These are phyloP conservation scores for Calonectria pseudoturangicola DNA, from an alignment of 2,329 filamentous ascomycete species.

Conservation along the genomic window DNA sequence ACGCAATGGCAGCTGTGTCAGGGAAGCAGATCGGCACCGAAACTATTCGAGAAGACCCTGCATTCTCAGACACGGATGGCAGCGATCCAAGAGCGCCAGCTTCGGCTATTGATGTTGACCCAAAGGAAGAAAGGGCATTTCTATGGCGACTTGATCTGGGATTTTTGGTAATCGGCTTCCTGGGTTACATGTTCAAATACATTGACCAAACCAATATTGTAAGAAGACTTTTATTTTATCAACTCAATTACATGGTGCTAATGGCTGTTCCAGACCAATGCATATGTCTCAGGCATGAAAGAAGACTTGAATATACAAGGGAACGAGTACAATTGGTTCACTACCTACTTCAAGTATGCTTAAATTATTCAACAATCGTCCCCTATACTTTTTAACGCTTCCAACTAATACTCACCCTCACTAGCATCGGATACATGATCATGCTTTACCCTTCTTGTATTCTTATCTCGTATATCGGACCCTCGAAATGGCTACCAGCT, in stretches of 20 bases:
- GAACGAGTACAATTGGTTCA: slow-evolving; percentile 13
- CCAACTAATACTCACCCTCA: neutral
- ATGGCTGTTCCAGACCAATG: neutral
- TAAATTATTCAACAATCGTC: neutral
- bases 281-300: slow-evolving; percentile 23
- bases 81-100: neutral
- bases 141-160: slow-evolving; percentile 4
- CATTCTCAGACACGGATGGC: neutral
- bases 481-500: slow-evolving; percentile 12
- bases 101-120: neutral
- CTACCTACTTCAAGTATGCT: slow-evolving; percentile 19
- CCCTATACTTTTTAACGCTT: no score
- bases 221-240: neutral
- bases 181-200: slow-evolving; percentile 24
- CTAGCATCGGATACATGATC: slow-evolving; percentile 18
- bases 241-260: neutral
- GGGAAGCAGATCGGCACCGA: neutral
- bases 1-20: neutral
- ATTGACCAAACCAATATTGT: slow-evolving; percentile 26
- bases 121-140: slow-evolving; percentile 13
- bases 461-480: slow-evolving; percentile 14
- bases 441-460: slow-evolving; percentile 23
- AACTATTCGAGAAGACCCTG: neutral
- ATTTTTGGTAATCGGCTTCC: slow-evolving; percentile 1
- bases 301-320: slow-evolving; percentile 16